These are phyloP conservation scores for Neofusicoccum parvum DNA, from an alignment of 2,329 filamentous ascomycete species.

Conservation along the genomic window DNA sequence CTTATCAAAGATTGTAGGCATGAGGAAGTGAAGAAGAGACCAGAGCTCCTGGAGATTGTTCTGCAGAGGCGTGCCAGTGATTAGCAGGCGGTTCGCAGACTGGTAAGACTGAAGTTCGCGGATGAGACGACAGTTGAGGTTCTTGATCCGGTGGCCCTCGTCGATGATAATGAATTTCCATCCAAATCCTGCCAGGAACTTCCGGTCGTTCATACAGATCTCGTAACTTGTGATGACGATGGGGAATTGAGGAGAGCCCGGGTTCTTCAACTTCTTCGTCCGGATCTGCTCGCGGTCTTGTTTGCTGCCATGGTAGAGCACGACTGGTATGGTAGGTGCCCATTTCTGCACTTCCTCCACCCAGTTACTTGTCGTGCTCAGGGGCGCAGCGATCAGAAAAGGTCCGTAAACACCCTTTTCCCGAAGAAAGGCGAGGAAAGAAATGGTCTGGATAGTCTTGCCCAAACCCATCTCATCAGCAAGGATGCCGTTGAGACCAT, in stretches of 20 bases:
- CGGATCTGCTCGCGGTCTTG: constrained; percentile 77
- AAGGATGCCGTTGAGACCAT: constrained; percentile 87
- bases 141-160: constrained; percentile 96
- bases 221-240: constrained; percentile 95
- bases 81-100: constrained; percentile 86
- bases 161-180: constrained; percentile 99
- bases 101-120: constrained; percentile 85
- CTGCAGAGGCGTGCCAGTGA: constrained; percentile 92
- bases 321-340: constrained; percentile 84
- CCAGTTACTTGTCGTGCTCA: constrained; percentile 95
- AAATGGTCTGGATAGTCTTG: constrained; percentile 90
- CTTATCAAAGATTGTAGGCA: constrained; percentile 91
- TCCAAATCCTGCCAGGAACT: constrained; percentile 77
- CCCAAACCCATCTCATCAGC: constrained; percentile 94
- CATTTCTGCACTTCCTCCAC: constrained; percentile 89
- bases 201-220: constrained; percentile 88
- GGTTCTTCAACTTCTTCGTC: constrained; percentile 67
- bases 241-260: constrained; percentile 74
- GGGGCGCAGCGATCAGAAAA: constrained; percentile 84
- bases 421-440: constrained; percentile 80
- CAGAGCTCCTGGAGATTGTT: constrained; percentile 95
- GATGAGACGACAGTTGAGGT: constrained; percentile 89
- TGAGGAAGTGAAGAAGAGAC: constrained; percentile 90
- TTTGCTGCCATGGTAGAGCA: constrained; percentile 88
- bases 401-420: constrained; percentile 88